phyloP scores from a whole-genome alignment of 345 rosid genomes.

The Citrus inodora region DNA sequence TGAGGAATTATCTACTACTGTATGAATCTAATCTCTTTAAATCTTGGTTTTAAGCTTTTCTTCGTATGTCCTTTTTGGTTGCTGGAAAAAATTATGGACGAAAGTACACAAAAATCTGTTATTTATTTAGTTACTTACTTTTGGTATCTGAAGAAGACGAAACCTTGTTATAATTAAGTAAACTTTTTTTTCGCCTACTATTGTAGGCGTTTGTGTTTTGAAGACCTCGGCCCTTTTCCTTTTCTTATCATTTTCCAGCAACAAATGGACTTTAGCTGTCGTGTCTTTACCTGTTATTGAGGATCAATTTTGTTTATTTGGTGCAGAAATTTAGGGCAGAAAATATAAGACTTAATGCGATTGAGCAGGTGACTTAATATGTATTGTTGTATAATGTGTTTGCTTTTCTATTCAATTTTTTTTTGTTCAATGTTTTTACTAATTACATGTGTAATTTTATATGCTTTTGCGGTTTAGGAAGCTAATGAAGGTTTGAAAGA shows the following conservation, averaged over 20 bases:
- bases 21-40: slow-evolving; percentile 33
- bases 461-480: slow-evolving; percentile 46
- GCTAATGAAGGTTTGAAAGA: slow-evolving; percentile 57
- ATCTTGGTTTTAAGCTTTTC: slow-evolving; percentile 2
- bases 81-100: not conserved
- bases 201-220: not conserved
- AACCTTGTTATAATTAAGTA: not conserved
- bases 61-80: slow-evolving; percentile 8
- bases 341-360: slow-evolving; percentile 44
- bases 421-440: slow-evolving; percentile 5
- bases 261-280: slow-evolving; percentile 11
- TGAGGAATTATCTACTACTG: slow-evolving; percentile 59
- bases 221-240: not conserved
- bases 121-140: not conserved
- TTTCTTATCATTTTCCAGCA: not conserved
- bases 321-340: slow-evolving; percentile 59
- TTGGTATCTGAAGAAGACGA: not conserved
- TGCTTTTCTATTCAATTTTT: not conserved
- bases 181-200: not conserved
- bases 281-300: not conserved
- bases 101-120: not conserved
- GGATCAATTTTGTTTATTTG: slow-evolving; percentile 21
- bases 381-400: not conserved
- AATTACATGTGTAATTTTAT: slow-evolving; percentile 2
- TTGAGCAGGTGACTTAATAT: slow-evolving; percentile 52